Evolutionary conservation across 106 monocot genomes (phyloP).

Genomic region (Amphibolis antarctica): DNA sequence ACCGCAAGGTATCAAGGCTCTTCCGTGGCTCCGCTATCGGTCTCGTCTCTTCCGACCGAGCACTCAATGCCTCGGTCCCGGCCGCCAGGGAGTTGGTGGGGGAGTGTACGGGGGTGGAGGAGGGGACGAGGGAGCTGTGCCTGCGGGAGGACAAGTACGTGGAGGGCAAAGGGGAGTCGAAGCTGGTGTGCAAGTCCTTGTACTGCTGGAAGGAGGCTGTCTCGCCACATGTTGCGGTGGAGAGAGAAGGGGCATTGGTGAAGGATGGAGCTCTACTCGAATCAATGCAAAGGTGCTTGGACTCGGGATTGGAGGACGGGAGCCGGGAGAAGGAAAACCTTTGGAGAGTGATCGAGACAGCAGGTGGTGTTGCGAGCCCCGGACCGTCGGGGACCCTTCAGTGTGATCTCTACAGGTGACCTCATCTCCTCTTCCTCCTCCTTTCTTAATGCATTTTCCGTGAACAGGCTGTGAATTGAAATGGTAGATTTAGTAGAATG

Average conservation of each 20-base stretch:
- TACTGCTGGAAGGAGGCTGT: conserved; percentile 77
- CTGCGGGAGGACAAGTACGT: conserved; percentile 33
- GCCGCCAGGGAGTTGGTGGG: conserved; percentile 21
- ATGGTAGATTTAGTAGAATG: not conserved
- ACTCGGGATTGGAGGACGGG: not conserved
- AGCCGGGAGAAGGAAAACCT: conserved; percentile 6
- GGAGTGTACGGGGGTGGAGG: not conserved
- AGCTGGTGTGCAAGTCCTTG: conserved; percentile 63
- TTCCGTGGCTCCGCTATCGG: conserved; percentile 7
- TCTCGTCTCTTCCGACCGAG: conserved; percentile 52
- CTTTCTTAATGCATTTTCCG: too few species aligned
- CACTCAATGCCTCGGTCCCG: conserved; percentile 27
- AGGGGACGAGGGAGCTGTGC: conserved; percentile 12
- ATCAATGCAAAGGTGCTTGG: conserved; percentile 28
- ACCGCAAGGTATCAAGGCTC: conserved; percentile 34
- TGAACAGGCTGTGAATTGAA: not conserved
- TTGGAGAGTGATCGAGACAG: conserved; percentile 80
- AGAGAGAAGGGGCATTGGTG: conserved; percentile 63
- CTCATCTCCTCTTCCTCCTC: not conserved
- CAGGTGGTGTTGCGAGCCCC: conserved; percentile 92
- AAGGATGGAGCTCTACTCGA: conserved; percentile 45
- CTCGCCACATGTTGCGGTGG: conserved; percentile 77
- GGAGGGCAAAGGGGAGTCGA: conserved; percentile 11
- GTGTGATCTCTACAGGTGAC: conserved; percentile 86
- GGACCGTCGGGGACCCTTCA: conserved; percentile 91